These are phyloP conservation scores for Klebsormidium nitens DNA, from an alignment of 139 green algal species.

Conservation along the genomic window DNA sequence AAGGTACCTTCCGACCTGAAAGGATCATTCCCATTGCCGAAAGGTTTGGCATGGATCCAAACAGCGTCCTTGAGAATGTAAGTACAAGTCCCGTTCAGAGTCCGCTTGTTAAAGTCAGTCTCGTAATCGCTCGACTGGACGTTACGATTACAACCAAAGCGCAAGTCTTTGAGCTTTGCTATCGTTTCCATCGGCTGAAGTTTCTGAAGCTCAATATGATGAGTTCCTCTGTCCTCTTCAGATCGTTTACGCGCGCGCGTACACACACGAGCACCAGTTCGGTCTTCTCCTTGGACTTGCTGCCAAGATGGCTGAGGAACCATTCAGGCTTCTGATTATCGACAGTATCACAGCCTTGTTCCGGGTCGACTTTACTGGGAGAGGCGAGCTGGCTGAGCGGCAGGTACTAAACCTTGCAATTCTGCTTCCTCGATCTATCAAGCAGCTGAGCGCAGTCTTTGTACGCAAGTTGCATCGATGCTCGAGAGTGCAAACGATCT, in stretches of 20 bases:
- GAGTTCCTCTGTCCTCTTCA: constrained; percentile 11
- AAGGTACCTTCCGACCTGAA: constrained; percentile 79
- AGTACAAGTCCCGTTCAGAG: background rate
- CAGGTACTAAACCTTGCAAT: constrained; percentile 58
- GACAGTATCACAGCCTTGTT: constrained; percentile 82
- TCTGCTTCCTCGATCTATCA: background rate
- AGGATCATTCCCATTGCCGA: constrained; percentile 70
- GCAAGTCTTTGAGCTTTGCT: background rate
- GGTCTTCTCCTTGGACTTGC: constrained; percentile 58
- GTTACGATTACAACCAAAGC: background rate
- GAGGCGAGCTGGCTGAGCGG: constrained; percentile 84
- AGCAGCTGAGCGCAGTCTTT: background rate
- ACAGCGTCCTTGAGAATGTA: constrained; percentile 72
- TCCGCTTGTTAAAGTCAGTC: background rate
- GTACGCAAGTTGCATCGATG: background rate
- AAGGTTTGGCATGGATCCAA: constrained; percentile 68
- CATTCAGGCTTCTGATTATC: constrained; percentile 70
- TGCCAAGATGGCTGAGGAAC: constrained; percentile 67
- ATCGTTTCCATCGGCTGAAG: background rate
- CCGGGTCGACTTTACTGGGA: constrained; percentile 76
- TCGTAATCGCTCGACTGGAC: background rate
- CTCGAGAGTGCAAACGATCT: background rate
- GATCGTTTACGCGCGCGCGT: constrained; percentile 60
- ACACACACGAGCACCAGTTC: constrained; percentile 78
- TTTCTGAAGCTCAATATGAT: background rate